A percentile compares a stretch with the other conserved stretches of the same genome.
Conservation (phyloP, 2,329 filamentous ascomycete species). For the Tetracladium maxilliforme region DNA sequence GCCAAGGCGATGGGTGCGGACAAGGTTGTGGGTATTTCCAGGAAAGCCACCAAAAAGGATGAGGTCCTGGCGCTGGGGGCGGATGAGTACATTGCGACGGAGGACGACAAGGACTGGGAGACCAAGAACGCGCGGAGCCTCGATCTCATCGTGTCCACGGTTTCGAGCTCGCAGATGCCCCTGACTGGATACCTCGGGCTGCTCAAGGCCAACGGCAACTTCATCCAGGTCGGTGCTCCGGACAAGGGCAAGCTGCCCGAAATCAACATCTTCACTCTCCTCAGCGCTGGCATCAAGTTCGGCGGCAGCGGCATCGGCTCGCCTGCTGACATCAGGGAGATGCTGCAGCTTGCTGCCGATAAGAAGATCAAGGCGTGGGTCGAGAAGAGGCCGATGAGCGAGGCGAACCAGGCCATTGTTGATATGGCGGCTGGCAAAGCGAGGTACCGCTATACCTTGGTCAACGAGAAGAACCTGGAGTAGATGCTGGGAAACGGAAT, state of each 20-base stretch:
- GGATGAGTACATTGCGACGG: slow-evolving; percentile 28
- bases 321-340: background rate
- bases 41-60: slow-evolving; percentile 35
- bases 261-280: background rate
- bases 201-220: slow-evolving; percentile 37
- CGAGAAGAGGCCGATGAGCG: background rate
- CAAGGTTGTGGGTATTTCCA: slow-evolving; percentile 44
- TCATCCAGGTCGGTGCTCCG: slow-evolving; percentile 50
- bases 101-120: slow-evolving; percentile 39
- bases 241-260: slow-evolving; percentile 26
- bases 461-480: slow-evolving; percentile 1
- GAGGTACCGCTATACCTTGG: background rate
- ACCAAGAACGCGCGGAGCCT: slow-evolving; percentile 30
- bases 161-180: slow-evolving; percentile 40
- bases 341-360: background rate
- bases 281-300: background rate
- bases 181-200: slow-evolving; percentile 42
- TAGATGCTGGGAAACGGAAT: too few relatives aligned
- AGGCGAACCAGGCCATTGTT: background rate
- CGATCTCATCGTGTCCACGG: slow-evolving; percentile 42
- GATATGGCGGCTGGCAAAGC: background rate
- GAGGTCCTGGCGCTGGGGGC: slow-evolving; percentile 46
- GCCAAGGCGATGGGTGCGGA: slow-evolving; percentile 54
- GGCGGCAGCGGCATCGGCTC: background rate
- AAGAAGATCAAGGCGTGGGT: background rate